Percentiles rank a stretch among this genome's conserved stretches.
Evolutionary conservation across 495 filamentous ascomycete species (phyloP).

Genomic region (Ascodesmis nigricans): DNA sequence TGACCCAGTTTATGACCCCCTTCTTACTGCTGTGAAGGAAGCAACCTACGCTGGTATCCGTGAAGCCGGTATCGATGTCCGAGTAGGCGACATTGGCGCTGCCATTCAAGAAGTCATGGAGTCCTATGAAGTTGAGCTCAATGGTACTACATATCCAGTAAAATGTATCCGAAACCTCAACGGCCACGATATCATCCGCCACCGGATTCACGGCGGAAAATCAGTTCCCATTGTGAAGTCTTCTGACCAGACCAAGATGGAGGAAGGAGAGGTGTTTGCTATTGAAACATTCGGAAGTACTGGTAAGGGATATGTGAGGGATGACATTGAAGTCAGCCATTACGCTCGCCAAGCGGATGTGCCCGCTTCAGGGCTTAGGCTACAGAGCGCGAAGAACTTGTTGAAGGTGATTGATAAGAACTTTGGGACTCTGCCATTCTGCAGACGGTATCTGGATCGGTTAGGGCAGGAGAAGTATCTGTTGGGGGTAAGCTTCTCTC

Average conservation of each 20-base stretch:
- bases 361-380: conserved; percentile 40
- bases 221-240: conserved; percentile 78
- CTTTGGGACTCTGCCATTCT: conserved; percentile 75
- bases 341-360: conserved; percentile 47
- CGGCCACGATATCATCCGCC: conserved; percentile 70
- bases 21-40: conserved; percentile 61
- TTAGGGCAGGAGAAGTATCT: conserved; percentile 76
- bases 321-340: conserved; percentile 59
- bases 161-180: conserved; percentile 75
- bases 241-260: conserved; percentile 66
- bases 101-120: conserved; percentile 76
- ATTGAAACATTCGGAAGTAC: conserved; percentile 91
- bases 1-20: conserved; percentile 63
- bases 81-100: conserved; percentile 53
- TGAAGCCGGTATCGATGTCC: conserved; percentile 62
- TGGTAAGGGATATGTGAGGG: conserved; percentile 61
- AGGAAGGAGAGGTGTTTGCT: conserved; percentile 80
- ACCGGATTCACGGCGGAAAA: conserved; percentile 74
- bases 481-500: conserved; percentile 38
- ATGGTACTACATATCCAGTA: conserved; percentile 55
- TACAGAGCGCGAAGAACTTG: conserved; percentile 59
- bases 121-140: conserved; percentile 63
- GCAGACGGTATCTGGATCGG: conserved; percentile 64
- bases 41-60: conserved; percentile 72
- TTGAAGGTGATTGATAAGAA: conserved; percentile 78